Conservation (phyloP, 257 asterid species). For the Solanum lycopersicoides region DNA sequence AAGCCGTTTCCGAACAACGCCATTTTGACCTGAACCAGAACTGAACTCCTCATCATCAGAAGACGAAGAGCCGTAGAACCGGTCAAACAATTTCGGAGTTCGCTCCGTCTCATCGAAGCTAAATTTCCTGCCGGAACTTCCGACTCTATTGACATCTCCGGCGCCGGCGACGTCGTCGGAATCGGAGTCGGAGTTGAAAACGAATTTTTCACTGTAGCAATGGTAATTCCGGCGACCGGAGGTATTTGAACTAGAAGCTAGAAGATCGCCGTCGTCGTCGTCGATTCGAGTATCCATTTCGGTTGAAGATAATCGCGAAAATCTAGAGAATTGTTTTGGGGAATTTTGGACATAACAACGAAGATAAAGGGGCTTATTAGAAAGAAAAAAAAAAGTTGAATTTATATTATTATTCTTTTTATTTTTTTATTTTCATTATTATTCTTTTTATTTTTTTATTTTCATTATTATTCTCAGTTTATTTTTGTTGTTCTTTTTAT, state of each 20-base stretch:
- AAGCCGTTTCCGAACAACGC: conserved; percentile 58
- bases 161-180: conserved; percentile 14
- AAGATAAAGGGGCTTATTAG: background rate
- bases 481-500: background rate
- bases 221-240: conserved; percentile 15
- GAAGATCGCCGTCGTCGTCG: conserved; percentile 21
- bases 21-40: conserved; percentile 23
- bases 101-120: conserved; percentile 32
- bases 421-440: background rate
- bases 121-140: conserved; percentile 6
- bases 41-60: conserved; percentile 41
- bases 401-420: background rate
- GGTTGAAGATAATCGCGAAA: conserved; percentile 14
- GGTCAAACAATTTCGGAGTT: conserved; percentile 64
- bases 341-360: background rate
- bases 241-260: conserved; percentile 1
- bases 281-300: conserved; percentile 51
- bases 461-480: background rate
- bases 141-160: conserved; percentile 4
- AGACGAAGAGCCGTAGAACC: conserved; percentile 67
- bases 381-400: background rate
- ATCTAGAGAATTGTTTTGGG: background rate
- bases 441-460: background rate
- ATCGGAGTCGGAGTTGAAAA: conserved; percentile 13
- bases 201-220: conserved; percentile 29